Conservation (phyloP, 345 rosid genomes). For the Dipteronia sinensis region DNA sequence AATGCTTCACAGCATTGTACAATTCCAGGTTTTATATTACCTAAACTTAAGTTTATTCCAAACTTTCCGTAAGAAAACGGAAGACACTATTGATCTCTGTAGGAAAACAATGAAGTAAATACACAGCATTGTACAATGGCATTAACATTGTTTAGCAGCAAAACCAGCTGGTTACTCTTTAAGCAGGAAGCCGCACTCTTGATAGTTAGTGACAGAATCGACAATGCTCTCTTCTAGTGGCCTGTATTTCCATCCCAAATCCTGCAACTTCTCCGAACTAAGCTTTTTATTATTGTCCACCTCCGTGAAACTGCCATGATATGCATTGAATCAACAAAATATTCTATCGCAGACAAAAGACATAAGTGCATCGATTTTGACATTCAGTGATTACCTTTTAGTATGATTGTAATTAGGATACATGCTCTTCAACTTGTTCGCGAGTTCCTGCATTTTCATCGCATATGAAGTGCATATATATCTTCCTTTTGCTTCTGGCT, state of each 20-base stretch:
- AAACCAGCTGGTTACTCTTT: neutral
- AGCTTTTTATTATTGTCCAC: neutral
- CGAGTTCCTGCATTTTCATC: slow-evolving; percentile 29
- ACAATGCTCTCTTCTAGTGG: slow-evolving; percentile 29
- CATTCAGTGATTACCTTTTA: slow-evolving; percentile 37
- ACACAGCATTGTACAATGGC: neutral
- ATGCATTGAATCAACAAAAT: no score
- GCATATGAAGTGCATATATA: slow-evolving; percentile 49
- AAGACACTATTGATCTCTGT: neutral
- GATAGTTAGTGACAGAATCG: slow-evolving; percentile 54
- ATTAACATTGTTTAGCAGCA: neutral
- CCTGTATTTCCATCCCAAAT: no score
- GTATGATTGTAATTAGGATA: slow-evolving; percentile 59
- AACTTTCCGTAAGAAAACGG: neutral
- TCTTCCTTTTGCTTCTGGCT: slow-evolving; percentile 53
- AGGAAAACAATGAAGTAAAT: neutral
- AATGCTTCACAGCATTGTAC: neutral
- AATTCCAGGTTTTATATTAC: neutral
- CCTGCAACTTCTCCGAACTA: no score
- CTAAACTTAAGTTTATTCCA: neutral
- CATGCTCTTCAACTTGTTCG: slow-evolving; percentile 48
- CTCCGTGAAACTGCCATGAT: slow-evolving; percentile 24
- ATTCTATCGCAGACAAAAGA: neutral
- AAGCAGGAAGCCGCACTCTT: slow-evolving; percentile 1
- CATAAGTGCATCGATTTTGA: neutral